These are phyloP conservation scores for Nissolia schottii DNA, from an alignment of 306 rosid species.

Conservation along the genomic window DNA sequence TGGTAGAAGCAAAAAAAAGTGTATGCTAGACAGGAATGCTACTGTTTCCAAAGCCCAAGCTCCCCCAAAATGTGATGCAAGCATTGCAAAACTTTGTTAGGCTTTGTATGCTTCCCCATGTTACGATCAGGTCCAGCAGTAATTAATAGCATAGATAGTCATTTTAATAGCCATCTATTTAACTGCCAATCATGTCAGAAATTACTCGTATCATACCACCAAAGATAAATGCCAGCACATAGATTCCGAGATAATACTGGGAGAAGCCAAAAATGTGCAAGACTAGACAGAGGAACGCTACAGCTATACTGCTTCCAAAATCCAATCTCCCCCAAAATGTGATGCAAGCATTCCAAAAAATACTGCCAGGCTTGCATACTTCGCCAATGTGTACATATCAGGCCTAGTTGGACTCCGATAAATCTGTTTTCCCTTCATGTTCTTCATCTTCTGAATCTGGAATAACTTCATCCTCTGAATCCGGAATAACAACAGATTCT, in stretches of 20 bases:
- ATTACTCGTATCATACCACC: neutral
- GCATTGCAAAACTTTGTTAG: no score
- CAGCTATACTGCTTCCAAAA: neutral
- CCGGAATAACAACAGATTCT: conserved; percentile 37
- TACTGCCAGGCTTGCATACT: neutral
- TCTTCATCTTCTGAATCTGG: conserved; percentile 57
- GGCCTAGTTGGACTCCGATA: conserved; percentile 8
- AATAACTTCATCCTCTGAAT: conserved; percentile 54
- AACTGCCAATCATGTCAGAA: conserved; percentile 7
- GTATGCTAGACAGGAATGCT: no score
- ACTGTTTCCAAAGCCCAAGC: no score
- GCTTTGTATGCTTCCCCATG: no score
- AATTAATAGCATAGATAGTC: neutral
- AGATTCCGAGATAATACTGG: neutral
- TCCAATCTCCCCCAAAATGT: conserved; percentile 6
- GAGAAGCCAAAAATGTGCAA: conserved; percentile 1
- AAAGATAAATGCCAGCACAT: neutral
- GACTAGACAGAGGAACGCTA: neutral
- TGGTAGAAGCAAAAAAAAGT: no score
- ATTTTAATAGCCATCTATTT: neutral
- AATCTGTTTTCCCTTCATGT: conserved; percentile 7
- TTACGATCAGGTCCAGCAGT: no score
- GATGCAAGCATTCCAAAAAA: conserved; percentile 7
- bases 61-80: no score
- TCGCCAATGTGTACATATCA: neutral